Evolutionary conservation across 2,329 filamentous ascomycete species (phyloP).

Genomic region (Ascochyta lentis): DNA sequence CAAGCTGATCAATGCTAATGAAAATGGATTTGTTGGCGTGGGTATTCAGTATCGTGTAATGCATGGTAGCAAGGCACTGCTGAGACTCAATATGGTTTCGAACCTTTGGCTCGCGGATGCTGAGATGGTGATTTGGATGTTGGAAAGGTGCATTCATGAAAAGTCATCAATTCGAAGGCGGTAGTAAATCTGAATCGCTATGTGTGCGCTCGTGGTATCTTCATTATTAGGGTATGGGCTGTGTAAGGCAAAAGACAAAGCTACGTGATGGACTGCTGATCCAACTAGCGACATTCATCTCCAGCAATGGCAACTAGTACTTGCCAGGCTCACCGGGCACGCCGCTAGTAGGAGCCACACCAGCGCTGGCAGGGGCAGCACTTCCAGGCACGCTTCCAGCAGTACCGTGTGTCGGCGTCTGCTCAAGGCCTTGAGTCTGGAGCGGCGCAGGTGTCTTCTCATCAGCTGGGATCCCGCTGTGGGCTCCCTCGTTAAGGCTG

Average conservation of each 20-base stretch:
- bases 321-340: slow-evolving; percentile 41
- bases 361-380: slow-evolving; percentile 18
- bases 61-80: too few species aligned
- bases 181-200: neutral
- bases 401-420: slow-evolving; percentile 21
- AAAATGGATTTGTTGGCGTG: too few species aligned
- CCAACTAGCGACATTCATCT: neutral
- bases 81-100: too few species aligned
- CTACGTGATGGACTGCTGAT: neutral
- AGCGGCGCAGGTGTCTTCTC: slow-evolving; percentile 37
- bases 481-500: slow-evolving; percentile 19
- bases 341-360: slow-evolving; percentile 19
- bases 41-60: too few species aligned
- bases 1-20: too few species aligned
- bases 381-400: slow-evolving; percentile 26
- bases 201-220: neutral
- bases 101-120: too few species aligned
- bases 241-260: neutral
- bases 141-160: too few species aligned
- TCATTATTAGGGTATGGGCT: slow-evolving; percentile 2
- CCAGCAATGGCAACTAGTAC: slow-evolving; percentile 20
- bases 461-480: slow-evolving; percentile 2
- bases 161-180: too few species aligned
- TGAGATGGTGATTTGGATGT: too few species aligned
- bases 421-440: slow-evolving; percentile 43